phyloP scores from a whole-genome alignment of 495 filamentous ascomycete species.

The Aspergillus biplanus region DNA sequence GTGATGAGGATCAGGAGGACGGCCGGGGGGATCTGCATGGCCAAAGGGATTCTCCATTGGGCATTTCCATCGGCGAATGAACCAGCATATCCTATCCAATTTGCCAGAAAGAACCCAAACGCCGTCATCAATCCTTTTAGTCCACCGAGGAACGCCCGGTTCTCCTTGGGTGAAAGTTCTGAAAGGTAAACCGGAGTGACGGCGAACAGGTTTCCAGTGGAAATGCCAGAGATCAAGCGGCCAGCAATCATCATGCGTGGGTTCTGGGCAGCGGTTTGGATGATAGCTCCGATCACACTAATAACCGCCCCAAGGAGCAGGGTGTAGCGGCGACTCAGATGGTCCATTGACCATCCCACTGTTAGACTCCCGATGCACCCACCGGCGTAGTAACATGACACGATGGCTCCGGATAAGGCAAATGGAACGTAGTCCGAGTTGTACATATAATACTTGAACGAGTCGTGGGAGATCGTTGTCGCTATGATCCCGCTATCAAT shows the following conservation, averaged over 20 bases:
- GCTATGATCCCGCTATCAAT: not conserved
- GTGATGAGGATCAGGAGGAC: not conserved
- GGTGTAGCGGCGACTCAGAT: conserved; percentile 4
- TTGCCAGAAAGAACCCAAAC: not conserved
- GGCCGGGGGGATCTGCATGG: not conserved
- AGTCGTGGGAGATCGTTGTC: not conserved
- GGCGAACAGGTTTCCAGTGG: conserved; percentile 8
- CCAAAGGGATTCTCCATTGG: not conserved
- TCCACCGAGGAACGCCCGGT: conserved; percentile 3
- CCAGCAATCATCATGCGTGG: conserved; percentile 7
- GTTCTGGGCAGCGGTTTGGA: conserved; percentile 8
- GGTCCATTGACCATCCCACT: conserved; percentile 4
- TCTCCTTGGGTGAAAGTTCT: conserved; percentile 6
- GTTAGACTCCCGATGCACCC: not conserved
- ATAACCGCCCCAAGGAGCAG: conserved; percentile 7
- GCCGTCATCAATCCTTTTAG: conserved; percentile 9
- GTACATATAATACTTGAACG: not conserved
- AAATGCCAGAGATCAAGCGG: conserved; percentile 6
- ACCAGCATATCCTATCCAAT: conserved; percentile 9
- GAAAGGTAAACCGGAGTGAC: conserved; percentile 9
- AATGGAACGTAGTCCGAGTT: not conserved
- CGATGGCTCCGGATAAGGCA: not conserved
- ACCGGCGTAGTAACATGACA: not conserved
- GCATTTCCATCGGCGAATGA: not conserved
- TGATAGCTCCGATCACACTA: conserved; percentile 2